Evolutionary conservation across 192 early-diverging fungal genomes (phyloP), one percentile per base, ranked within the genome.

Genomic region (Piromyces sp.): DNA sequence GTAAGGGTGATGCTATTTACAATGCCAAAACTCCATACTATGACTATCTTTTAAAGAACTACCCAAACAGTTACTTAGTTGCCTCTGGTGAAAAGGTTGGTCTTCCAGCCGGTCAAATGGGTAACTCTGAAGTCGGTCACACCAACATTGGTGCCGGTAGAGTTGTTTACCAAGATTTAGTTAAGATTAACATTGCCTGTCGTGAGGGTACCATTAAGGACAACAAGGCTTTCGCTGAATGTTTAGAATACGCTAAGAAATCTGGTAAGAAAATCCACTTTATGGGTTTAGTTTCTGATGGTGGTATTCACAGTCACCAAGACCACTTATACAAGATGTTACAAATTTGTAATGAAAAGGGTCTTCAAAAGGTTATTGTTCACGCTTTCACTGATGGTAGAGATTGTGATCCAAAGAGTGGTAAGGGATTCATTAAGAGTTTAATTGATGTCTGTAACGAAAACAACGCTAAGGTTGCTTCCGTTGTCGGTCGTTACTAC

Each of bases 121-220:
- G 97, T 81, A 99, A 99, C 92, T 96, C 95, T 78, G 98, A 99
- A 87, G 98, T 99, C 78, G 98, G 98, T 16, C 98, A 99, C 84
- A 87, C 98, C 85, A 99, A 99, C 91, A 96, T 99, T 92, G 98
- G 98, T 80, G 98, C 98, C 79, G 98, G 98, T 36, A 92, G 98
- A 42, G 90, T 99, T 29, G 98, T 99, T 33, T 98, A 98, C 87
- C 98, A 99, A 89, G 93, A 87, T 80, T 84, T 83, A 33, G 82
- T 30, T n/a, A 29, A 80, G 26, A 30, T 36, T 80, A 38, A 30
- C 36, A 80, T 80, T 36, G 82, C 79, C 82, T 82, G 58, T 29
- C 30, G 80, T 84, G 29, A 33, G 6, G 82, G 29, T 82, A 82
- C 85, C 29, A 30, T 68, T 79, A 26, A 19, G 30, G 30, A 30